Evolutionary conservation across 371 early-diverging fungal species (phyloP), one percentile per base, ranked within the genome.

Genomic region (Mortierella sp.): DNA sequence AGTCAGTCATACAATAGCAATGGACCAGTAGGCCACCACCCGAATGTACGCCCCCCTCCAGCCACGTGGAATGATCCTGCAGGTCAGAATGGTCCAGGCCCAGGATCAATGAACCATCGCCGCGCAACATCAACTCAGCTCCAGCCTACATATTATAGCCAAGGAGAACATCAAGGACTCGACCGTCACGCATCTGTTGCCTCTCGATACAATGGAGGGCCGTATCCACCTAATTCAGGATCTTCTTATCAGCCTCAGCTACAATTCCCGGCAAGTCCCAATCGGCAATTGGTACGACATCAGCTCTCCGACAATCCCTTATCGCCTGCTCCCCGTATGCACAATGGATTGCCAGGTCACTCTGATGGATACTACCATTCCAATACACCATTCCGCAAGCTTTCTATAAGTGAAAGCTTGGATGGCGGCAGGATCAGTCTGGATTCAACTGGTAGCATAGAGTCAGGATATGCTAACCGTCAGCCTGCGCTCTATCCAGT

Each of bases 101-200:
- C 73, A 1, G 67, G 54, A 16, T 45, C 55, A 22, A 51, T 70
- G 30, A 77, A 52, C 40, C 79, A 78, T 39, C 74, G 73, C 28
- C 79, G 79, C 43, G 68, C 79, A 18, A 49, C 79, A 14, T 78
- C 79, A 24, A 73, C 74, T 14, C 79, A 78, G 45, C 60, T 78
- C 3, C 79, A 78, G 16, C 79, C 79, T 14, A 78, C 79, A 0
- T 78, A 70, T 35, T 78, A 73, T 39, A 51, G 58, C 16, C 57
- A 61, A 16, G 47, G 68, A 18, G 77, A 77, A 20, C 58, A 55
- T 22, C 69, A 64, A 24, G 57, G 65, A n/a, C 67, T 73, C 8
- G 80, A 79, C 49, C 74, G 80, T 10, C 80, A 71, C 26, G 3
- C 61, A 35, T 68, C 80, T n/a, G 37, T 68, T n/a, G 75, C 75